A percentile compares a stretch with the other conserved stretches of the same genome.
These are phyloP conservation scores for Fusarium bulbicola DNA, from an alignment of 2,329 filamentous ascomycete genomes.

Conservation along the genomic window DNA sequence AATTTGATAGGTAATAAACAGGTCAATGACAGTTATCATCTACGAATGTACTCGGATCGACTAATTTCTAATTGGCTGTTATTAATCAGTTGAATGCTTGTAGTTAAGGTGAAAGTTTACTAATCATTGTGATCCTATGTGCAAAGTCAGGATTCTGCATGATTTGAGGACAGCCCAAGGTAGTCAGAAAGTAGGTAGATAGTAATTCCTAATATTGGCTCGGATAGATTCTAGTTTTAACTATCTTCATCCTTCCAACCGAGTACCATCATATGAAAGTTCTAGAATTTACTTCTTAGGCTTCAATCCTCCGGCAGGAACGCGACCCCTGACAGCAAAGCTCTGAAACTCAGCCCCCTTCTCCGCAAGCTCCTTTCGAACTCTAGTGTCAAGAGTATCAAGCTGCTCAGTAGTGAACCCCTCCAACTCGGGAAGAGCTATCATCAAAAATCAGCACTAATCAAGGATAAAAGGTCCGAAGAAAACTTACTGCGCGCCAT, in stretches of 20 bases:
- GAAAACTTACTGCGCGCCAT: constrained; percentile 1
- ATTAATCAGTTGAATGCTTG: rapidly evolving
- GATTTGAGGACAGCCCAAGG: no score
- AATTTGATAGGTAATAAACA: not conserved
- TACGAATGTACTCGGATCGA: not conserved
- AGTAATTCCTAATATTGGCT: rapidly evolving
- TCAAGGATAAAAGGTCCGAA: not conserved
- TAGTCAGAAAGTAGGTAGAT: no score
- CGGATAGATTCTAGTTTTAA: not conserved
- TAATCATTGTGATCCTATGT: not conserved
- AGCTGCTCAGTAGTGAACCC: not conserved
- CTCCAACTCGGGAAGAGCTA: not conserved
- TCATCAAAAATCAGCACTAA: not conserved
- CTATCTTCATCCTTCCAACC: no score
- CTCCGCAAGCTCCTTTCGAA: not conserved
- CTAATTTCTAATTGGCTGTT: not conserved
- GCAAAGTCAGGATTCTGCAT: not conserved
- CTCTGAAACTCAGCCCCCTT: constrained; percentile 3
- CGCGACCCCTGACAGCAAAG: not conserved
- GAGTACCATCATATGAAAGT: not conserved
- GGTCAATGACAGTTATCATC: no score
- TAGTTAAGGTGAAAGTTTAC: not conserved
- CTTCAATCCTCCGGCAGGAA: not conserved
- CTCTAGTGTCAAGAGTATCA: not conserved
- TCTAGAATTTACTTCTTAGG: not conserved